Percentiles rank a stretch among this genome's conserved stretches.
Conservation (phyloP, 306 rosid species). For the Begonia fuchsioides region DNA sequence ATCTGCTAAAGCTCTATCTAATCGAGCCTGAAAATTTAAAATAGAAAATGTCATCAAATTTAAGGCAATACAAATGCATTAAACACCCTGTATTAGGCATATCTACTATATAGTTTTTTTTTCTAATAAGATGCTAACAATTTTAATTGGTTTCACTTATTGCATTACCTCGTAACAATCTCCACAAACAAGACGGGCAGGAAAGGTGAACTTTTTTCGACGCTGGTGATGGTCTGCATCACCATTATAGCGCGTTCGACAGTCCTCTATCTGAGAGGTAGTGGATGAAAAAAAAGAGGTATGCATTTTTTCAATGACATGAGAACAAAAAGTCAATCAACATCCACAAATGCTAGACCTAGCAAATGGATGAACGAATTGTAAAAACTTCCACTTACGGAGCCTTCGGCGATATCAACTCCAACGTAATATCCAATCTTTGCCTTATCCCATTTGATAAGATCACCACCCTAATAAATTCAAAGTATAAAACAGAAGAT, state of each 20-base stretch:
- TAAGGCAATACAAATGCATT: too few relatives aligned
- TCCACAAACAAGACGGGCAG: conserved; percentile 91
- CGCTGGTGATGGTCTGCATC: conserved; percentile 94
- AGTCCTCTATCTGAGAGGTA: conserved; percentile 67
- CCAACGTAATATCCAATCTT: conserved; percentile 95
- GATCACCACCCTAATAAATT: conserved; percentile 83
- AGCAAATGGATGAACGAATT: conserved; percentile 4
- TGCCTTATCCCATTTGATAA: conserved; percentile 98
- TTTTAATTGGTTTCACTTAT: not conserved
- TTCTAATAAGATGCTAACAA: not conserved
- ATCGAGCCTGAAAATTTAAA: conserved; percentile 37
- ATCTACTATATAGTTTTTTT: too few relatives aligned
- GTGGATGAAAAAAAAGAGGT: too few relatives aligned
- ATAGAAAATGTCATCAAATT: too few relatives aligned
- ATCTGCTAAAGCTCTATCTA: conserved; percentile 71
- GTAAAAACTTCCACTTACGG: conserved; percentile 34
- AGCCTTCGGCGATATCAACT: conserved; percentile 91
- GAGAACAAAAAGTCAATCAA: not conserved
- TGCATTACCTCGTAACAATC: conserved; percentile 81
- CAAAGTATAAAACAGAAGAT: conserved; percentile 3
- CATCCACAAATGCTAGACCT: not conserved
- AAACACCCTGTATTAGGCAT: too few relatives aligned
- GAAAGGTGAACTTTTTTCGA: conserved; percentile 79
- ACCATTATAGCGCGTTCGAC: conserved; percentile 90
- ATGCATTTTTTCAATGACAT: too few relatives aligned